Percentiles rank a stretch among this genome's conserved stretches.
Conservation (phyloP, 805 yeast genomes). For the Cyberlindnera euphorbiiphila region DNA sequence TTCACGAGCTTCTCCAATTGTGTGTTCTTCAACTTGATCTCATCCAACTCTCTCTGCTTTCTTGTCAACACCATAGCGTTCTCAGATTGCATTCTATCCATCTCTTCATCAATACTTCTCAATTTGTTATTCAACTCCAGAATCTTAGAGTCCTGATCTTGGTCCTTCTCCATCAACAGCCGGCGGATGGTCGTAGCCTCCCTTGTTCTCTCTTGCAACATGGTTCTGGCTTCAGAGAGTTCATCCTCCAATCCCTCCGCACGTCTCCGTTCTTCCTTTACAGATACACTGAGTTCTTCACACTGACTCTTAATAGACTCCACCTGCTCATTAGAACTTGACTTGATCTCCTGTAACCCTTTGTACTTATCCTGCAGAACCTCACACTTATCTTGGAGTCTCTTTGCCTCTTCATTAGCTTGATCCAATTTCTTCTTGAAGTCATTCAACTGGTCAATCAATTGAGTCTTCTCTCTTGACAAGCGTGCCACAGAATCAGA, state of each 20-base stretch:
- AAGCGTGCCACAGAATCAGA: constrained; percentile 30
- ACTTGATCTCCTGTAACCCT: constrained; percentile 33
- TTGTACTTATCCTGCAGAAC: constrained; percentile 37
- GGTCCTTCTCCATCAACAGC: constrained; percentile 64
- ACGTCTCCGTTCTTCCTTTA: constrained; percentile 58
- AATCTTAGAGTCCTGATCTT: constrained; percentile 45
- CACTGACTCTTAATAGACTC: constrained; percentile 59
- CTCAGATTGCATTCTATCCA: constrained; percentile 53
- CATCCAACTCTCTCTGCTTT: constrained; percentile 65
- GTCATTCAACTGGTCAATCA: constrained; percentile 37
- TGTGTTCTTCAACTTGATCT: constrained; percentile 41
- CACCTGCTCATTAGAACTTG: constrained; percentile 37
- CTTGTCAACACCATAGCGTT: constrained; percentile 45
- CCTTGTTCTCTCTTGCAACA: constrained; percentile 75
- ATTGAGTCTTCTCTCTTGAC: constrained; percentile 34
- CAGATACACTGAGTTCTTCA: constrained; percentile 65
- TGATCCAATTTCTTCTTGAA: constrained; percentile 34
- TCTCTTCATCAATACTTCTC: constrained; percentile 53
- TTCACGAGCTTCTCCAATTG: constrained; percentile 37
- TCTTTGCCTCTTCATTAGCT: constrained; percentile 37
- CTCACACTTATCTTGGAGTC: constrained; percentile 37
- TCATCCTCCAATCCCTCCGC: constrained; percentile 77
- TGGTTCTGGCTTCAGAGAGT: constrained; percentile 64
- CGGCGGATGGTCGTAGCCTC: constrained; percentile 74
- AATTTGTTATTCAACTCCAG: constrained; percentile 55